These are phyloP conservation scores for Ceratocystis alfenasii DNA, from an alignment of 2,329 filamentous ascomycete species.

Conservation along the genomic window DNA sequence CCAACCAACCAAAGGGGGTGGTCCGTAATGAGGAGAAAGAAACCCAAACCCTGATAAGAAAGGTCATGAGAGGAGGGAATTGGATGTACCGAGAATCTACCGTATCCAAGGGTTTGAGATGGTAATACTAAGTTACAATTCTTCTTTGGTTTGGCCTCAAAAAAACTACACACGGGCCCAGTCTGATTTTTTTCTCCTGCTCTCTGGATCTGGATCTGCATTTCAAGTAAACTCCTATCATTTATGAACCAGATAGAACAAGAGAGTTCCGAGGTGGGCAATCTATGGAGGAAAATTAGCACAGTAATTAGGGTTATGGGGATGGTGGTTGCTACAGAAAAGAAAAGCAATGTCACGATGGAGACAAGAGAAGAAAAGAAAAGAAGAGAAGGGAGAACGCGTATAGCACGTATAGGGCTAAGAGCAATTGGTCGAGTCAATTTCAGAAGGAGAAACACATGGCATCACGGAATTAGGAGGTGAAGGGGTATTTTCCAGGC, in stretches of 20 bases:
- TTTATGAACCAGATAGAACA: not conserved
- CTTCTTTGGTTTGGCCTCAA: constrained; percentile 1
- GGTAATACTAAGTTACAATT: not conserved
- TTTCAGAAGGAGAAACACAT: not conserved
- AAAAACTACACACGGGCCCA: constrained; percentile 9
- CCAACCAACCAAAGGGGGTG: not conserved
- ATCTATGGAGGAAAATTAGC: not conserved
- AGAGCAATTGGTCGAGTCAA: not conserved
- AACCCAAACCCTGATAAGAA: not conserved
- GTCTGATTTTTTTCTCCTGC: not conserved
- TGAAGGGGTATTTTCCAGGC: no score
- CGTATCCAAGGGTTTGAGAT: not conserved
- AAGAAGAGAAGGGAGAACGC: not conserved
- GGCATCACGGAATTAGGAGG: not conserved
- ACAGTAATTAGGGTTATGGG: not conserved
- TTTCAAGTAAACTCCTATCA: not conserved
- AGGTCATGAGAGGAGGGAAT: not conserved
- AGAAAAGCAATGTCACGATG: not conserved
- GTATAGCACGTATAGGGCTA: not conserved
- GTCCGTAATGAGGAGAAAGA: not conserved
- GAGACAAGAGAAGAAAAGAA: not conserved
- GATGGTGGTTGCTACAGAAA: not conserved
- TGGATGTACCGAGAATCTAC: not conserved
- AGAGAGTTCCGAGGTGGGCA: not conserved
- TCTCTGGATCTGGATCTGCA: not conserved